phyloP scores from a whole-genome alignment of 2,329 filamentous ascomycete species.

The Chrysosporium keratinophilum region DNA sequence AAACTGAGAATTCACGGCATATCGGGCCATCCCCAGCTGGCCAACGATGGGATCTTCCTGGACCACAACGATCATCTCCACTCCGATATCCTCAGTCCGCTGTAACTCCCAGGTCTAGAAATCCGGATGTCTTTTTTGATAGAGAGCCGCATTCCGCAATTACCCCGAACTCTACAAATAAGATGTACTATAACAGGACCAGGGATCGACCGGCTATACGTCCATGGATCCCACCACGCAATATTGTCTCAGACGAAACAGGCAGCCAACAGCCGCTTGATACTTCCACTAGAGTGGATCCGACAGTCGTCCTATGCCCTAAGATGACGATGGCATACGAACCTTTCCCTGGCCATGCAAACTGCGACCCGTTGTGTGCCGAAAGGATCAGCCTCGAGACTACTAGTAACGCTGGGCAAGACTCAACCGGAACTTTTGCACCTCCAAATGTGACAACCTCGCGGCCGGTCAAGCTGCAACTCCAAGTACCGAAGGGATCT shows the following conservation, averaged over 20 bases:
- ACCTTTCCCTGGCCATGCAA: not conserved
- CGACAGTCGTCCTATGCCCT: not conserved
- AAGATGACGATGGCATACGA: not conserved
- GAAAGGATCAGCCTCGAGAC: conserved; percentile 10
- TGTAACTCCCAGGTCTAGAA: conserved; percentile 49
- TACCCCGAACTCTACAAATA: conserved; percentile 46
- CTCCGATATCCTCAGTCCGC: conserved; percentile 69
- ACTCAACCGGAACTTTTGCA: not conserved
- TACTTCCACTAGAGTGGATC: not conserved
- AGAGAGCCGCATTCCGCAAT: conserved; percentile 60
- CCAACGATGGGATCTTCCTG: conserved; percentile 41
- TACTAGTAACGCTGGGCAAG: conserved; percentile 15
- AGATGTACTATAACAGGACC: conserved; percentile 44
- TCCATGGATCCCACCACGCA: not conserved
- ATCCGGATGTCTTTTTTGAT: conserved; percentile 29
- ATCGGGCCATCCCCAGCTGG: not conserved
- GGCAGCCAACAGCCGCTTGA: not conserved
- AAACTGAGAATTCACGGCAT: conserved; percentile 22
- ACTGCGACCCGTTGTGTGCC: not conserved
- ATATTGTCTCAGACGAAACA: not conserved
- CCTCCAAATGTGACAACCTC: conserved; percentile 18
- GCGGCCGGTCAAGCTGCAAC: conserved; percentile 32
- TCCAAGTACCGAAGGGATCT: conserved; percentile 34
- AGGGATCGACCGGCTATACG: conserved; percentile 34
- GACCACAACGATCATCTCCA: conserved; percentile 51